Base-by-base conservation (phyloP, 163 green algal genomes). In the Volvox carteri region DNA sequence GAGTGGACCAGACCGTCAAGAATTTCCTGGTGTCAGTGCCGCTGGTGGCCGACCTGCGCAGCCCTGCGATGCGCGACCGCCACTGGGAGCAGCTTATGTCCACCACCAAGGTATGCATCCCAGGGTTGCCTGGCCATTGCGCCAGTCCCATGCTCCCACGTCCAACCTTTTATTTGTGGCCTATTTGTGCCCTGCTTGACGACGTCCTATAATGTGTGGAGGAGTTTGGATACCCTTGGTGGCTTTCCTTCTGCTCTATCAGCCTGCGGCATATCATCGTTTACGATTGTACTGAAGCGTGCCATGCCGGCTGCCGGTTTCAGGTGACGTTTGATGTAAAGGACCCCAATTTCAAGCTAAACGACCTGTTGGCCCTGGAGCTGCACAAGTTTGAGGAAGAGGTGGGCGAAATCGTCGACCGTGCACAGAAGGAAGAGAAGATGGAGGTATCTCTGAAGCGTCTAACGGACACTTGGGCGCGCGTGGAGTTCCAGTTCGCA, bases 371-470 rank as follows among this genome's bases (percentile, higher is more conserved):
- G 5, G 92, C 93, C n/a, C 92, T 98, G 77, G 91, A 98, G 93
- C 94, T 98, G 84, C 96, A 98, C 93, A 97, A 97, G 90, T 98
- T 97, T 89, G 96, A 97, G 86, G 96, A 98, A 54, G 96, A 98
- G 85, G 96, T 98, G 41, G 95, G 94, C 33, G 96, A 98, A 93
- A 97, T 98, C 87, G 96, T 98, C 44, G 96, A 98, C 91, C 94
- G 96, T 44, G 96, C 96, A 0, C 95, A 98, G 92, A 98, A 98
- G 90, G 96, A 98, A 87, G 96, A 97, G 93, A 98, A 98, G 93
- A 98, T 98, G 95, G 96, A 98, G 93, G 85, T 92, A 52, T 93
- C 92, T 12, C 92, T 98, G 60, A 91, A 73, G 73, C 95, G 95
- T 68, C 90, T 98, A 44, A 84, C 95, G 8, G 96, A 98, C 23